Conservation (phyloP, 2,329 filamentous ascomycete species). For the Dactylellina cionopaga region DNA sequence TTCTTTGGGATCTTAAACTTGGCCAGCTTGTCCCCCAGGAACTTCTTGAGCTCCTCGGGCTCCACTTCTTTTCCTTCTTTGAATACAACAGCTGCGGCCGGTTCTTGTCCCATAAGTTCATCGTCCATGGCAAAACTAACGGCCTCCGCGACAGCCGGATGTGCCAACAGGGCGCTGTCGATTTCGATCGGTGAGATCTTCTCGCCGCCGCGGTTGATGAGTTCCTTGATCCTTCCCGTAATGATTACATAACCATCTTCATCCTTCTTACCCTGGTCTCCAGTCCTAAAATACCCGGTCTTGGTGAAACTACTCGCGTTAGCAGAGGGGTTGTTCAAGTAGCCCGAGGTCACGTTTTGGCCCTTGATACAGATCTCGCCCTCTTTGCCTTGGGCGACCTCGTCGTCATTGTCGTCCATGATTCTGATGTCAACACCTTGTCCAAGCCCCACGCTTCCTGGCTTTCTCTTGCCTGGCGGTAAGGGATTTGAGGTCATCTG, state of each 20-base stretch:
- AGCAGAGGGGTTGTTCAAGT: conserved; percentile 82
- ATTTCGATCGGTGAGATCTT: conserved; percentile 90
- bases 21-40: conserved; percentile 75
- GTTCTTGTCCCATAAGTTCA: conserved; percentile 83
- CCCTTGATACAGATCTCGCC: conserved; percentile 85
- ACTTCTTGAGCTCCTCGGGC: conserved; percentile 72
- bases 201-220: conserved; percentile 90
- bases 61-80: conserved; percentile 71
- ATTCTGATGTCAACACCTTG: conserved; percentile 86
- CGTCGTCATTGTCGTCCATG: conserved; percentile 73
- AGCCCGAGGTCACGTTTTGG: conserved; percentile 84
- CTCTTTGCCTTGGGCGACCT: conserved; percentile 73
- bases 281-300: conserved; percentile 85
- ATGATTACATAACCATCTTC: conserved; percentile 83
- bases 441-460: conserved; percentile 82
- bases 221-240: conserved; percentile 90
- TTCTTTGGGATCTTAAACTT: conserved; percentile 89
- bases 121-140: conserved; percentile 86
- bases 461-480: conserved; percentile 76
- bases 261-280: conserved; percentile 84
- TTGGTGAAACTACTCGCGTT: conserved; percentile 78
- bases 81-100: conserved; percentile 78
- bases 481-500: conserved; percentile 83
- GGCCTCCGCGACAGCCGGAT: conserved; percentile 78
- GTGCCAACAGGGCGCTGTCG: conserved; percentile 80